Base-by-base conservation (phyloP, 176 grass and related monocot genomes). In the Oryza coarctata region DNA sequence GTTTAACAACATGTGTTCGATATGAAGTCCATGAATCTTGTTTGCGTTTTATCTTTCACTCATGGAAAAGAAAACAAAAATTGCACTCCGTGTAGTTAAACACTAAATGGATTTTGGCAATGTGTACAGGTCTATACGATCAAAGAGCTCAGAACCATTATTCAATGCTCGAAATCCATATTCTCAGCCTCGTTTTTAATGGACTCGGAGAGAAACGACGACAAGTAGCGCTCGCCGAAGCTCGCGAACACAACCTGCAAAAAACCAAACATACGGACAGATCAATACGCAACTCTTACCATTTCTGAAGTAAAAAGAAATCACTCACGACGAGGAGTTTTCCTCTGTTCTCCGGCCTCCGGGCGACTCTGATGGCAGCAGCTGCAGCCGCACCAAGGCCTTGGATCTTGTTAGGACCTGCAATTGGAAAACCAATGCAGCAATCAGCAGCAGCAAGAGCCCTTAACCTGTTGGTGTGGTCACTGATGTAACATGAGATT, bases 401-500 rank as follows among this genome's bases (percentile, higher is more conserved):
- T 69, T 94, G 92, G 29, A 94, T 94, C 70, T 94, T 94, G 75
- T 94, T 89, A n/a, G 92, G 89, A 47, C 86, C 91, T 88, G 29
- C n/a, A 38, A 22, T 52, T 7, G 9, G 10, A 35, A 63, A 50
- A n/a, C 31, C 52, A 3, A 13, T 17, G 23, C 20, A 15, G 9
- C 11, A 12, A 68, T 25, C 1, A 6, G 3, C 34, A 35, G 6
- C 34, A 35, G 34, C 34, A 35, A 35, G 34, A 6, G 34, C 34
- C 34, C 6, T 35, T 35, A 35, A 35, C 34, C 34, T 35, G 34
- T 35, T 35, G 34, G 34, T 35, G 5, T 35, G 34, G 34, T 35
- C 5, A 35, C 34, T 35, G 34, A 35, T 35, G 35, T 34, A 34
- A 34, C 5, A 38, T 38, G 35, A 38, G 6, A 0, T 9, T 68